phyloP scores from a whole-genome alignment of 108 stramenopile species.

The Aurantiochytrium sp. region DNA sequence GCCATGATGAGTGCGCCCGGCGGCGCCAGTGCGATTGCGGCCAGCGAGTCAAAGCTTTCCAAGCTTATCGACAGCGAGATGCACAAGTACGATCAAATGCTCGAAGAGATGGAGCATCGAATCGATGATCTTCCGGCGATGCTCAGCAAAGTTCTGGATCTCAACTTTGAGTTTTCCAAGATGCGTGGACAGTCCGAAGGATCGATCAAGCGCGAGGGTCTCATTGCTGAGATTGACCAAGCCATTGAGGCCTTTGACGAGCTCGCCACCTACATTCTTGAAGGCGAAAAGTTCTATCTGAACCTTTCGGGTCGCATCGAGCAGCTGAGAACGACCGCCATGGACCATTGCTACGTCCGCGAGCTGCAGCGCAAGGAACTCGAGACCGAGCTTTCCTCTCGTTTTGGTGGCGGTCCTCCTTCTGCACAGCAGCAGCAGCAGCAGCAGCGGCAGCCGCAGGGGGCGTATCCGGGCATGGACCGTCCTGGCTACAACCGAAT shows the following conservation, averaged over 20 bases:
- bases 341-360: constrained; percentile 13
- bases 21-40: not conserved
- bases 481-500: not conserved
- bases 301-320: not conserved
- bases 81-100: not conserved
- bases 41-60: not conserved
- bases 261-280: not conserved
- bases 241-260: constrained; percentile 1
- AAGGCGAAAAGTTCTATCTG: not conserved
- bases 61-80: not conserved
- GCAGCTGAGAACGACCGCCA: not conserved
- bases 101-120: not conserved
- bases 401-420: not conserved
- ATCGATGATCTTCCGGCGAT: not conserved
- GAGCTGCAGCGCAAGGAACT: constrained; percentile 9
- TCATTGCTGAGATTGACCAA: not conserved
- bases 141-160: not conserved
- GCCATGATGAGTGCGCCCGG: not conserved
- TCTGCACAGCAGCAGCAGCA: not conserved
- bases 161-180: not conserved
- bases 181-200: not conserved
- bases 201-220: not conserved
- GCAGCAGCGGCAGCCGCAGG: not conserved
- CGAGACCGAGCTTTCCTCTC: not conserved
- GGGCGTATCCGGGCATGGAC: not conserved